phyloP scores from a whole-genome alignment of 1,139 yeast species.

The Yamadazyma sp. region DNA sequence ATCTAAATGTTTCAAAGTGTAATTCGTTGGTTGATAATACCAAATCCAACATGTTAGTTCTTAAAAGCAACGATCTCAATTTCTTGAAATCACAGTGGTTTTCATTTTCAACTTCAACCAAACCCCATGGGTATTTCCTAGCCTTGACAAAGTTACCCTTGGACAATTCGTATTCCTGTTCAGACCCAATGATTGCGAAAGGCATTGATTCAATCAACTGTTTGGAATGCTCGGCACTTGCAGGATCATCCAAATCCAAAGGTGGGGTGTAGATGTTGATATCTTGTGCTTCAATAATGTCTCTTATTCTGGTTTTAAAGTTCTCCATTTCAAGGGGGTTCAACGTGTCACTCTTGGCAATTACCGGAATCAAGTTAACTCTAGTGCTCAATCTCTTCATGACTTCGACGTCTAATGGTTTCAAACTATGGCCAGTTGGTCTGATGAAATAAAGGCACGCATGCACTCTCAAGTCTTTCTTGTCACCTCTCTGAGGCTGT shows the following conservation, averaged over 20 bases:
- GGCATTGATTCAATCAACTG: conserved; percentile 91
- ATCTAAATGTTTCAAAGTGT: conserved; percentile 88
- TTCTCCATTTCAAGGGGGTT: conserved; percentile 77
- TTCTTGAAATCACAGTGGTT: conserved; percentile 94
- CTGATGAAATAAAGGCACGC: conserved; percentile 93
- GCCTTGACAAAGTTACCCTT: conserved; percentile 82
- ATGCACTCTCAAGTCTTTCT: conserved; percentile 88
- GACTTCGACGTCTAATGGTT: conserved; percentile 91
- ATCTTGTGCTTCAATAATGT: conserved; percentile 88
- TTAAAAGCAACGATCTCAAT: conserved; percentile 79
- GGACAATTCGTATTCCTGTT: conserved; percentile 74
- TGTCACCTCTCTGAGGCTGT: conserved; percentile 74
- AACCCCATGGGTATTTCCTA: conserved; percentile 96
- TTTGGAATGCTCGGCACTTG: conserved; percentile 77
- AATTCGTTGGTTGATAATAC: conserved; percentile 85
- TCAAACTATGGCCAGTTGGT: conserved; percentile 93
- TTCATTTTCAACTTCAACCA: conserved; percentile 96
- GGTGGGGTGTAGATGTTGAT: conserved; percentile 91
- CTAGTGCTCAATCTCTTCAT: conserved; percentile 86
- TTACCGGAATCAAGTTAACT: conserved; percentile 91
- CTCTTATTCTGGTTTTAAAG: conserved; percentile 86
- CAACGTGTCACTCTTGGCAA: conserved; percentile 93
- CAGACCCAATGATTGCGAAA: conserved; percentile 89
- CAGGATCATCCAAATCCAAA: conserved; percentile 67
- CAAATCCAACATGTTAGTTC: conserved; percentile 93